Evolutionary conservation across 2,329 filamentous ascomycete genomes (phyloP), one percentile per base, ranked within the genome.

Genomic region (Pseudogymnoascus sp.): DNA sequence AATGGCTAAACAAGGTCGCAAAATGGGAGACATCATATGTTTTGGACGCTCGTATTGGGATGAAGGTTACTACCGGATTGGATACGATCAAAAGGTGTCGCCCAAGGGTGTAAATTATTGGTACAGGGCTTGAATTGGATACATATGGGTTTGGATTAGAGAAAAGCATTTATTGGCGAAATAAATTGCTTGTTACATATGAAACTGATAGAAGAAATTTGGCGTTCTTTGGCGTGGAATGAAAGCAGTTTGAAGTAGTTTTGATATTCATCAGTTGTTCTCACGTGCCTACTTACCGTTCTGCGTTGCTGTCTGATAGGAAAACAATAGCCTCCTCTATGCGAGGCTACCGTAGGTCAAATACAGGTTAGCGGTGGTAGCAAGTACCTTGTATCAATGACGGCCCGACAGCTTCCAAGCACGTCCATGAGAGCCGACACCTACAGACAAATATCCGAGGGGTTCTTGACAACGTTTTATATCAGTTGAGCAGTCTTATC

Each of bases 1-100:
- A 79, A 59, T 85, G 85, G 75, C 76, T 95, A 18, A 82, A 88
- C 28, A 86, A 86, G 70, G 86, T 87, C 31, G 83, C 86, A 61
- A 82, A 77, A 59, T 93, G 88, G 88, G 88, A 89, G 69, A 89
- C 91, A 69, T 49, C 73, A 2, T 95, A 87, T 72, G 82, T 89
- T 65, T 78, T 95, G 60, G 90, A 96, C 75, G 85, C 87, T 16
- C 81, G 90, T 68, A 82, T 93, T 60, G 88, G 88, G 2, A 82
- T 93, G 81, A 85, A 88, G 64, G 82, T 91, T 62, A 86, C 88
- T 70, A 88, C 87, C 3, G 88, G 84, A 1, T 75, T 88, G 69
- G 84, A 88, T 69, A 90, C 87, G 14, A 72, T 91, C 60, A 79
- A 75, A 46, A 53, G 59, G 18, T 62, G 59, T 43, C 49, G 49